Evolutionary conservation across 345 rosid species (phyloP).

Genomic region (Cardamine chenopodiifolia): DNA sequence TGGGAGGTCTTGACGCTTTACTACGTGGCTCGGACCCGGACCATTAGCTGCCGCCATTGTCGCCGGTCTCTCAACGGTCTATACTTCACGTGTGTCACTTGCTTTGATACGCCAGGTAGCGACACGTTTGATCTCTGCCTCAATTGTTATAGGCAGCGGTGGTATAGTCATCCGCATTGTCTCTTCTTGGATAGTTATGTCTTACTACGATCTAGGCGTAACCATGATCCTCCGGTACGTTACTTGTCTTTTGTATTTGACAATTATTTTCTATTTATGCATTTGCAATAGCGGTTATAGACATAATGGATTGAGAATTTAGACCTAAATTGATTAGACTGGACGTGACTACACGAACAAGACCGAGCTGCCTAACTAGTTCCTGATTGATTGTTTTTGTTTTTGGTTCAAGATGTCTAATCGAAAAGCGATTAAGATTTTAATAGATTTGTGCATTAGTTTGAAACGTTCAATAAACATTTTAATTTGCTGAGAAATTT

Average conservation of each 20-base stretch:
- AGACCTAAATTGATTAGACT: not conserved
- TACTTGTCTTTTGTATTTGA: not conserved
- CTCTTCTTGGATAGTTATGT: conserved; percentile 32
- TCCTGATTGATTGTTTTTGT: not conserved
- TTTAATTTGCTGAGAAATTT: too few species aligned
- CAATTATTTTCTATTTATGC: not conserved
- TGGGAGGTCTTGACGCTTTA: conserved; percentile 36
- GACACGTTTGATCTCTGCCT: conserved; percentile 25
- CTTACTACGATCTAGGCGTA: conserved; percentile 19
- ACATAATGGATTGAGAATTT: not conserved
- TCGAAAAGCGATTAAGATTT: not conserved
- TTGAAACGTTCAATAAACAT: too few species aligned
- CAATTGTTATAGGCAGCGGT: not conserved
- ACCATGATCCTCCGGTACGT: conserved; percentile 9
- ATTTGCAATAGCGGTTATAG: not conserved
- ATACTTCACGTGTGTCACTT: conserved; percentile 26
- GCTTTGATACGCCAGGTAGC: conserved; percentile 10
- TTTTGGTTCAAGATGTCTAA: too few species aligned
- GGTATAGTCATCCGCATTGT: conserved; percentile 5
- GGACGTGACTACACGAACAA: too few species aligned
- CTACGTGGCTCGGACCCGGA: conserved; percentile 19
- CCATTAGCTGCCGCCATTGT: conserved; percentile 16
- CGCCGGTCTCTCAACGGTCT: not conserved
- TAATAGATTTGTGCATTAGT: not conserved
- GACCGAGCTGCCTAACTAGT: not conserved